Evolutionary conservation across 108 stramenopile genomes (phyloP).

Genomic region (Skeletonema grethae): DNA sequence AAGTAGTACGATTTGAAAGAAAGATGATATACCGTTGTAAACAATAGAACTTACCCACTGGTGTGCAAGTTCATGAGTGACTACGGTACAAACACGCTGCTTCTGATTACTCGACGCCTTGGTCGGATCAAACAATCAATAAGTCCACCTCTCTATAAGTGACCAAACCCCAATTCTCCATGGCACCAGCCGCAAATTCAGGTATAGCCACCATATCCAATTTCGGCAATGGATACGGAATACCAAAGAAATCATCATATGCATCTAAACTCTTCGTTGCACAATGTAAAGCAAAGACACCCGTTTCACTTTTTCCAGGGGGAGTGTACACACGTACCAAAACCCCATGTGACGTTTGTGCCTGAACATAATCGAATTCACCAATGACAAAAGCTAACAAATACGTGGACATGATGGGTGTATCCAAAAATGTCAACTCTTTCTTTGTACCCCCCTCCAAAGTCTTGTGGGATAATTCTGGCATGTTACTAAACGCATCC

Average conservation of each 20-base stretch:
- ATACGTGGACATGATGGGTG: constrained; percentile 96
- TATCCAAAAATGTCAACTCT: constrained; percentile 66
- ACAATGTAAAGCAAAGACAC: constrained; percentile 87
- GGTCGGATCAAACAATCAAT: constrained; percentile 86
- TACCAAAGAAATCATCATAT: constrained; percentile 88
- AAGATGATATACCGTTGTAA: too few relatives aligned
- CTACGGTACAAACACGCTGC: constrained; percentile 93
- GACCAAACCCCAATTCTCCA: constrained; percentile 95
- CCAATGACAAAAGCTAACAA: constrained; percentile 92
- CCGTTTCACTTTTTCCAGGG: constrained; percentile 81
- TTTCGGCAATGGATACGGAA: constrained; percentile 95
- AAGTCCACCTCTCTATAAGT: constrained; percentile 89
- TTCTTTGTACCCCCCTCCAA: constrained; percentile 54
- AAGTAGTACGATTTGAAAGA: too few relatives aligned
- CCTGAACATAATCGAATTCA: constrained; percentile 88
- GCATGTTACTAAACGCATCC: constrained; percentile 95
- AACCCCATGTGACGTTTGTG: constrained; percentile 74
- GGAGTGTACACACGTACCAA: constrained; percentile 92
- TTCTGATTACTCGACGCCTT: constrained; percentile 77
- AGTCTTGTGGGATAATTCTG: constrained; percentile 72
- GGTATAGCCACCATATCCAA: constrained; percentile 96
- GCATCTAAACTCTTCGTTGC: constrained; percentile 79
- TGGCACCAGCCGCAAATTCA: constrained; percentile 94
- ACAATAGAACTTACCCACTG: constrained; percentile 70
- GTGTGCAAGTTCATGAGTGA: constrained; percentile 99